Evolutionary conservation across 2,329 filamentous ascomycete genomes (phyloP).

Genomic region (Aspergillus transmontanensis): DNA sequence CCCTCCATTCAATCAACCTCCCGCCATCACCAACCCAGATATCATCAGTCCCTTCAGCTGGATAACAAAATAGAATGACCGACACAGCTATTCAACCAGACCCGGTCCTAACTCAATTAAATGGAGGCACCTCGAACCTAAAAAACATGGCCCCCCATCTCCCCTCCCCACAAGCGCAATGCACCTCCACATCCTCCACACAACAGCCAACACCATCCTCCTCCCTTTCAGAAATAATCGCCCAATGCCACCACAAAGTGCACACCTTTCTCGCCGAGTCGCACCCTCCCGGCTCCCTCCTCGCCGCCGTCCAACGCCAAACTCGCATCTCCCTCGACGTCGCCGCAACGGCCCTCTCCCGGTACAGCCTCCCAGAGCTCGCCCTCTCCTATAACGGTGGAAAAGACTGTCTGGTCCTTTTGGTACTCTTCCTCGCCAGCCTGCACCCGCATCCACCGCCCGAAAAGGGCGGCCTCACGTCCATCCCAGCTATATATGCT

Average conservation of each 20-base stretch:
- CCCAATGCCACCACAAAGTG: conserved; percentile 63
- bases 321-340: conserved; percentile 72
- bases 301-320: conserved; percentile 72
- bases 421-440: conserved; percentile 79
- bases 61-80: neutral
- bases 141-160: neutral
- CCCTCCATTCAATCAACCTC: neutral
- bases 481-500: conserved; percentile 86
- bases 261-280: conserved; percentile 66
- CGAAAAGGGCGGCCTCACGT: conserved; percentile 16
- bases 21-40: neutral
- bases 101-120: conserved; percentile 4
- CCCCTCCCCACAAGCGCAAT: neutral
- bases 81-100: neutral
- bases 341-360: conserved; percentile 72
- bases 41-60: neutral
- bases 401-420: conserved; percentile 93
- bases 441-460: conserved; percentile 52
- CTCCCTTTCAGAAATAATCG: conserved; percentile 61
- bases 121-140: conserved; percentile 5
- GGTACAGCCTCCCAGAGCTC: conserved; percentile 76
- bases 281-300: conserved; percentile 55
- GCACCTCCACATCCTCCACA: neutral
- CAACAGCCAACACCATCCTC: conserved; percentile 1
- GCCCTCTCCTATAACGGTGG: conserved; percentile 96